These are phyloP conservation scores for Xylaria sp. DNA, from an alignment of 2,329 filamentous ascomycete species.

Conservation along the genomic window DNA sequence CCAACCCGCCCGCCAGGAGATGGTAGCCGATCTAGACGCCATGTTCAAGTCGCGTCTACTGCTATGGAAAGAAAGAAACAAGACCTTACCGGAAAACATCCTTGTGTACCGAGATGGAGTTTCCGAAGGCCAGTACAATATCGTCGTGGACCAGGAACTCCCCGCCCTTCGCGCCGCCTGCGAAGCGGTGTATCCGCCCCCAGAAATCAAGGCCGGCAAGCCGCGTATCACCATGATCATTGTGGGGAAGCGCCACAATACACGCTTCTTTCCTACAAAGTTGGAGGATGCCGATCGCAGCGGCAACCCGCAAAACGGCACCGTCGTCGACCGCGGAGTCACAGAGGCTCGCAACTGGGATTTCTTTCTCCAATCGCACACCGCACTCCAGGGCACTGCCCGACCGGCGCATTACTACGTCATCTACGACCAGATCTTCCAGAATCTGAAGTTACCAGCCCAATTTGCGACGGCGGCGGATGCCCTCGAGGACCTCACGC, in stretches of 20 bases:
- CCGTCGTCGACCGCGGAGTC: slow-evolving; percentile 85
- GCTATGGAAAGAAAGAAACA: slow-evolving; percentile 72
- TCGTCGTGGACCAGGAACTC: slow-evolving; percentile 77
- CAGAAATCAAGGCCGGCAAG: slow-evolving; percentile 61
- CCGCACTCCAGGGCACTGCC: slow-evolving; percentile 83
- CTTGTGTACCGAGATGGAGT: slow-evolving; percentile 90
- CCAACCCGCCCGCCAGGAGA: slow-evolving; percentile 75
- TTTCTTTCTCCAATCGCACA: slow-evolving; percentile 86
- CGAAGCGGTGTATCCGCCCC: slow-evolving; percentile 63
- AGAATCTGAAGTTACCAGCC: slow-evolving; percentile 42
- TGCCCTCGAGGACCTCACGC: slow-evolving; percentile 76
- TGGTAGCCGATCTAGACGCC: slow-evolving; percentile 64
- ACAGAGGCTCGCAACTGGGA: slow-evolving; percentile 82
- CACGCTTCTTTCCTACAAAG: slow-evolving; percentile 81
- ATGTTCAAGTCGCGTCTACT: slow-evolving; percentile 60
- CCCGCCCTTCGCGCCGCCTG: slow-evolving; percentile 74
- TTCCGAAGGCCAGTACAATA: slow-evolving; percentile 75
- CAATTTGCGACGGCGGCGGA: slow-evolving; percentile 63
- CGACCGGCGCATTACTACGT: slow-evolving; percentile 86
- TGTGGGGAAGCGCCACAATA: slow-evolving; percentile 90
- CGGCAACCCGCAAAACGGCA: slow-evolving; percentile 77
- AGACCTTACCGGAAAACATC: slow-evolving; percentile 74
- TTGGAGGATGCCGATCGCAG: slow-evolving; percentile 58
- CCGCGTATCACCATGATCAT: slow-evolving; percentile 73
- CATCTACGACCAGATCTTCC: slow-evolving; percentile 75